These are phyloP conservation scores for Populus tomentosa DNA, from an alignment of 441 rosid species.

Conservation along the genomic window DNA sequence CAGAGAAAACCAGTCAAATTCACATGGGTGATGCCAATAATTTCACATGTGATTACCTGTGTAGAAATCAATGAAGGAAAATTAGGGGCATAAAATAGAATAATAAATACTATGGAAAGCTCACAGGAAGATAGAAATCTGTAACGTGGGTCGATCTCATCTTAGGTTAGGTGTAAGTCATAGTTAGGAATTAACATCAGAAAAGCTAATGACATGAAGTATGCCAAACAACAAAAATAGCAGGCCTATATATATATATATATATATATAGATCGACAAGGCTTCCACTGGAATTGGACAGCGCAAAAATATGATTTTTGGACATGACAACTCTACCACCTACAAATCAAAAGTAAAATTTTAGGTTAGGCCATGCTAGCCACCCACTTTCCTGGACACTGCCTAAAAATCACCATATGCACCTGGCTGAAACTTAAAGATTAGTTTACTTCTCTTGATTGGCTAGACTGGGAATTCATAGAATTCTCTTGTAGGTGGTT, in stretches of 20 bases:
- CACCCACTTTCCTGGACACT: not conserved
- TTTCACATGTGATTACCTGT: constrained; percentile 10
- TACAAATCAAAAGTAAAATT: not conserved
- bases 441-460: not conserved
- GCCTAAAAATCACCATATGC: not conserved
- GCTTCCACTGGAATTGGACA: no score
- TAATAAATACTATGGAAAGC: not conserved
- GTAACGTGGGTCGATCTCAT: not conserved
- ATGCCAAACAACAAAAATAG: not conserved
- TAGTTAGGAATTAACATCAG: not conserved
- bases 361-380: not conserved
- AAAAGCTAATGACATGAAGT: not conserved
- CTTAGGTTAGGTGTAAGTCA: not conserved
- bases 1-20: not conserved
- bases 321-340: not conserved
- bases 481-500: no score
- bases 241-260: no score
- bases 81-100: not conserved
- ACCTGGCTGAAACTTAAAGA: not conserved
- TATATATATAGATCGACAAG: no score
- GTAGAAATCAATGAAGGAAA: not conserved
- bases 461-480: not conserved
- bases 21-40: constrained; percentile 11
- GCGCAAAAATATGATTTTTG: no score
- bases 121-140: not conserved